Percentiles rank a stretch among this genome's conserved stretches.
Evolutionary conservation across 768 basidiomycete genomes (phyloP).

Genomic region (Amanita rubescens): DNA sequence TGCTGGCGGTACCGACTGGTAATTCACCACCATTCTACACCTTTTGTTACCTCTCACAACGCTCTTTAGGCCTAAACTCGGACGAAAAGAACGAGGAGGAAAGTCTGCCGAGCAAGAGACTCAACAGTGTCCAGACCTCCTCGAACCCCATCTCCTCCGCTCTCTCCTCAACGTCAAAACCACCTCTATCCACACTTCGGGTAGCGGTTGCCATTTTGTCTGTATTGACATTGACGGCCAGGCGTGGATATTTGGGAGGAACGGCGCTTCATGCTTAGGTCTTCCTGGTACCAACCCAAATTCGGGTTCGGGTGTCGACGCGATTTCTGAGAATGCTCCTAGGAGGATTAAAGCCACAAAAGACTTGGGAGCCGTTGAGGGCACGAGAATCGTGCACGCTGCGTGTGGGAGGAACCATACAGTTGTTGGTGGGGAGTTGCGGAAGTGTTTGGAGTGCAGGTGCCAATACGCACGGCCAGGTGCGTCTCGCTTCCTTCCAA

Average conservation of each 20-base stretch:
- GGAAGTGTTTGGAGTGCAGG: conserved; percentile 85
- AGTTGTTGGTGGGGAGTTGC: conserved; percentile 70
- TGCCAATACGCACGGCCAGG: conserved; percentile 75
- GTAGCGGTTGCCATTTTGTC: conserved; percentile 70
- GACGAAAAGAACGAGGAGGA: conserved; percentile 63
- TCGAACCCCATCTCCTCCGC: conserved; percentile 84
- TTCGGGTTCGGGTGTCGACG: conserved; percentile 26
- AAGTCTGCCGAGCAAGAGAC: conserved; percentile 27
- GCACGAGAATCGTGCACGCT: conserved; percentile 67
- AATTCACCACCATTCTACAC: conserved; percentile 25
- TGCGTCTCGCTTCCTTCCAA: conserved; percentile 24
- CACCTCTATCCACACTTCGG: conserved; percentile 67
- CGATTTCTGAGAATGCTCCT: conserved; percentile 72
- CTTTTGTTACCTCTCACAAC: conserved; percentile 23
- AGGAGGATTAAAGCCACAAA: conserved; percentile 43
- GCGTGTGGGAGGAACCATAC: conserved; percentile 82
- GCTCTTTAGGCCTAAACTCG: conserved; percentile 52
- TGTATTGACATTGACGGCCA: conserved; percentile 66
- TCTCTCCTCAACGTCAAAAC: conserved; percentile 77
- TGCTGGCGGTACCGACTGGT: conserved; percentile 88
- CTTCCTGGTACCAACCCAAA: conserved; percentile 25
- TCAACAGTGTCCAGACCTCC: conserved; percentile 62
- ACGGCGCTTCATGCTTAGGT: conserved; percentile 64
- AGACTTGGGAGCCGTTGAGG: conserved; percentile 52
- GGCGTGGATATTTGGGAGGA: conserved; percentile 90